Conservation (phyloP, 176 grass and related monocot species). For the Chrysopogon serrulatus region DNA sequence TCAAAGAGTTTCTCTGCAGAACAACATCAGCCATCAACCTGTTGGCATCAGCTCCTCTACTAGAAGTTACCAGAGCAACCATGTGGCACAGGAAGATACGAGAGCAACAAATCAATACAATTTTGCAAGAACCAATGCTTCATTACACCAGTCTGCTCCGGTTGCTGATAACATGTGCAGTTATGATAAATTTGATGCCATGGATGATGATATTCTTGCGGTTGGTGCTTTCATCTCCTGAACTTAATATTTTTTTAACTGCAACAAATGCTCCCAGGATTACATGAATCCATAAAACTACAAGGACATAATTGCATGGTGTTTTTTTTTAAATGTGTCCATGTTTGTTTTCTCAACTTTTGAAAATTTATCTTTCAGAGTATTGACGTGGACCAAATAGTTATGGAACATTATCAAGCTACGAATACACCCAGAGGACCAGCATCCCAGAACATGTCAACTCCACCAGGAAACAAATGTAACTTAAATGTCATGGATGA, state of each 20-base stretch:
- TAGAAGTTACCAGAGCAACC: slow-evolving; percentile 7
- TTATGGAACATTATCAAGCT: slow-evolving; percentile 92
- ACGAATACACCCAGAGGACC: slow-evolving; percentile 52
- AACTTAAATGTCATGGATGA: slow-evolving; percentile 18
- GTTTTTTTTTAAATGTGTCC: neutral
- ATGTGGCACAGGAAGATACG: slow-evolving; percentile 17
- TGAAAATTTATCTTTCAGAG: slow-evolving; percentile 54
- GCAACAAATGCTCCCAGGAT: neutral
- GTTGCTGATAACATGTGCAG: slow-evolving; percentile 20
- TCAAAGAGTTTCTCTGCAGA: slow-evolving; percentile 18
- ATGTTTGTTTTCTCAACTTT: neutral
- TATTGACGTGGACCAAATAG: slow-evolving; percentile 90
- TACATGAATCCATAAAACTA: slow-evolving; percentile 7
- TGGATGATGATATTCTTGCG: slow-evolving; percentile 82
- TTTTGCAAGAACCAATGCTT: slow-evolving; percentile 17
- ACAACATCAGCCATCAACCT: slow-evolving; percentile 12
- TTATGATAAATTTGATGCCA: slow-evolving; percentile 48
- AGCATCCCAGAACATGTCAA: slow-evolving; percentile 31
- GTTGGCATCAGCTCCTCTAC: slow-evolving; percentile 5
- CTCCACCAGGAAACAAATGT: slow-evolving; percentile 46
- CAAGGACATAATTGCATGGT: neutral
- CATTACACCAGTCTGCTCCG: slow-evolving; percentile 1
- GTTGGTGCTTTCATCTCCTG: slow-evolving; percentile 31
- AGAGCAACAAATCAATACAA: slow-evolving; percentile 16
- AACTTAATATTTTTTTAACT: slow-evolving; percentile 4